Evolutionary conservation across 805 yeast genomes (phyloP).

Genomic region (Saccharomycopsis capsularis): DNA sequence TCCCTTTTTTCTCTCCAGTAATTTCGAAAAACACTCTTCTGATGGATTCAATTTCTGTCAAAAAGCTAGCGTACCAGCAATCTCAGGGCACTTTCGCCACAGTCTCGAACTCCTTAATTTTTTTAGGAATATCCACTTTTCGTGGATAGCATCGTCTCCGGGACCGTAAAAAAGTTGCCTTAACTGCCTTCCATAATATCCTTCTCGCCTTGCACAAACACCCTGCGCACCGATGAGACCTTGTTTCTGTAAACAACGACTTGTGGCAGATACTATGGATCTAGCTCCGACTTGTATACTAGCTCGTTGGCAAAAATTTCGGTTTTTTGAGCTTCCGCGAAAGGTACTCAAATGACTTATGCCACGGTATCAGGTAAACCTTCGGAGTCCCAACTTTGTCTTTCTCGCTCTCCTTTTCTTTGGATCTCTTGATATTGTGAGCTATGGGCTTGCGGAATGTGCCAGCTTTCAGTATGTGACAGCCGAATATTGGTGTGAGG

Average conservation of each 20-base stretch:
- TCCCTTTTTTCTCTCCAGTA: too few species aligned
- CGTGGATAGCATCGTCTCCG: constrained; percentile 91
- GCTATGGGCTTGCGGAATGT: background rate
- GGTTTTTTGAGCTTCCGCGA: constrained; percentile 51
- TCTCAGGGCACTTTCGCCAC: constrained; percentile 58
- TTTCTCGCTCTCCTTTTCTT: too few species aligned
- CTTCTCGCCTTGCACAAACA: constrained; percentile 51
- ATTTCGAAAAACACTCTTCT: constrained; percentile 66
- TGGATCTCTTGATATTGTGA: background rate
- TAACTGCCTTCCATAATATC: constrained; percentile 68
- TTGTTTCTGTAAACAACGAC: constrained; percentile 74
- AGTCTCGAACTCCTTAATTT: constrained; percentile 58
- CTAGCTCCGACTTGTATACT: constrained; percentile 37
- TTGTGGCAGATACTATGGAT: constrained; percentile 68
- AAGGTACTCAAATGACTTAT: constrained; percentile 61
- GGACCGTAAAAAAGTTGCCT: constrained; percentile 75
- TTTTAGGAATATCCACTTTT: constrained; percentile 77
- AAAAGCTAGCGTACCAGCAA: constrained; percentile 71
- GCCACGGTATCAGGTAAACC: constrained; percentile 27
- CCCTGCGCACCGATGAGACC: constrained; percentile 82
- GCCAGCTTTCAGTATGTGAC: background rate
- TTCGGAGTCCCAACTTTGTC: too few species aligned
- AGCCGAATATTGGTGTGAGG: background rate
- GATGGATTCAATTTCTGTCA: constrained; percentile 67
- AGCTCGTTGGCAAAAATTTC: constrained; percentile 51